Evolutionary conservation across 306 rosid species (phyloP).

Genomic region (Cucurbita ficifolia): DNA sequence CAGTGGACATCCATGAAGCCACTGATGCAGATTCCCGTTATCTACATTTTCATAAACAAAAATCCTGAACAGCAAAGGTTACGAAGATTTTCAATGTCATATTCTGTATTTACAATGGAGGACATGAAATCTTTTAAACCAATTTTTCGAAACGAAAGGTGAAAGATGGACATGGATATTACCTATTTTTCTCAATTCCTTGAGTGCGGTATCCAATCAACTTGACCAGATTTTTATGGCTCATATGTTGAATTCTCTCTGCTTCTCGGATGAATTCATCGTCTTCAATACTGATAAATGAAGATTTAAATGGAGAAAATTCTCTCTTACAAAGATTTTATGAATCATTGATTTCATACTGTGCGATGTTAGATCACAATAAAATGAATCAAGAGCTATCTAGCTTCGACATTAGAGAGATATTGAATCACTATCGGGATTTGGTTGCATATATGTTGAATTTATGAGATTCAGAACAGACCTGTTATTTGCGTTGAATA

Average conservation of each 20-base stretch:
- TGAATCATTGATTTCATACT: background rate
- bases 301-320: background rate
- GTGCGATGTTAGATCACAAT: background rate
- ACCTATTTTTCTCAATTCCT: conserved; percentile 29
- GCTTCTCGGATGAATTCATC: conserved; percentile 35
- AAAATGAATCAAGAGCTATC: background rate
- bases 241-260: conserved; percentile 36
- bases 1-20: conserved; percentile 45
- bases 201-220: conserved; percentile 40
- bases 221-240: conserved; percentile 39
- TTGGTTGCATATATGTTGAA: background rate
- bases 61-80: conserved; percentile 20
- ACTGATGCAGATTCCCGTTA: conserved; percentile 36
- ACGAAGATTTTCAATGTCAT: background rate
- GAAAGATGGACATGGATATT: background rate
- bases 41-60: conserved; percentile 42
- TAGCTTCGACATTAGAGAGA: too few species aligned
- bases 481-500: conserved; percentile 26
- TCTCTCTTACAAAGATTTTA: background rate
- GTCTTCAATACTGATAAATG: conserved; percentile 22
- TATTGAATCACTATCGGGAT: background rate
- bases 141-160: background rate
- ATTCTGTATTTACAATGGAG: background rate
- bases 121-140: background rate
- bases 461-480: conserved; percentile 5